Conservation (phyloP, 116 monocot species). For the Papilionanthe hybrid region DNA sequence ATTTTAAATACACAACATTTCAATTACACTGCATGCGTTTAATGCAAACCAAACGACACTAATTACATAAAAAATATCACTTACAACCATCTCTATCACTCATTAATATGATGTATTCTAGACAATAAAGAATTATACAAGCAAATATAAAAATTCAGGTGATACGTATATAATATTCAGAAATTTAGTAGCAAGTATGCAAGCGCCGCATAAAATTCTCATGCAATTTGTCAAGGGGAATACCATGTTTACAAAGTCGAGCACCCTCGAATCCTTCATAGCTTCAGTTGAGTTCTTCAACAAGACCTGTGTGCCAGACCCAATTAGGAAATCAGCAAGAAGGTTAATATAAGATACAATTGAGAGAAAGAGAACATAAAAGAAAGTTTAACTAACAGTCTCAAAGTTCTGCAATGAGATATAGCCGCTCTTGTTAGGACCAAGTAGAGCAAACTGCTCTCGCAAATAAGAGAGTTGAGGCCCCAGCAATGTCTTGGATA, state of each 20-base stretch:
- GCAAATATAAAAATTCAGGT: too few species aligned
- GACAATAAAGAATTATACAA: too few species aligned
- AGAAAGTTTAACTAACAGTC: constrained; percentile 26
- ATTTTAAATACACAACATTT: too few species aligned
- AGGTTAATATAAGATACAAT: not conserved
- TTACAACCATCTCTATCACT: too few species aligned
- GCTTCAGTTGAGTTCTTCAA: constrained; percentile 64
- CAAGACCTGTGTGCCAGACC: constrained; percentile 34
- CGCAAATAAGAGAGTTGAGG: constrained; percentile 41
- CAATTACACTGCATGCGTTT: too few species aligned
- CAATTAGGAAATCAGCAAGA: not conserved
- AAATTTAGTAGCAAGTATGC: too few species aligned
- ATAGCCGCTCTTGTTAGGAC: constrained; percentile 64
- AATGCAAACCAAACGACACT: too few species aligned
- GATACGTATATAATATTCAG: too few species aligned
- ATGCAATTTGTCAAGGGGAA: not conserved
- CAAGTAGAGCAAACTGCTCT: constrained; percentile 58
- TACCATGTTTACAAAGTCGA: constrained; percentile 64
- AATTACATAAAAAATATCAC: too few species aligned
- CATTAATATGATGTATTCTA: too few species aligned
- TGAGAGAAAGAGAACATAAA: not conserved
- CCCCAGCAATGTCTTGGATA: constrained; percentile 49
- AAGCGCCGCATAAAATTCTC: not conserved
- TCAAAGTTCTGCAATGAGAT: constrained; percentile 59
- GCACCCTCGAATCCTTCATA: constrained; percentile 70